These are phyloP conservation scores for Microdochium nivale DNA, from an alignment of 2,329 filamentous ascomycete genomes.

Conservation along the genomic window DNA sequence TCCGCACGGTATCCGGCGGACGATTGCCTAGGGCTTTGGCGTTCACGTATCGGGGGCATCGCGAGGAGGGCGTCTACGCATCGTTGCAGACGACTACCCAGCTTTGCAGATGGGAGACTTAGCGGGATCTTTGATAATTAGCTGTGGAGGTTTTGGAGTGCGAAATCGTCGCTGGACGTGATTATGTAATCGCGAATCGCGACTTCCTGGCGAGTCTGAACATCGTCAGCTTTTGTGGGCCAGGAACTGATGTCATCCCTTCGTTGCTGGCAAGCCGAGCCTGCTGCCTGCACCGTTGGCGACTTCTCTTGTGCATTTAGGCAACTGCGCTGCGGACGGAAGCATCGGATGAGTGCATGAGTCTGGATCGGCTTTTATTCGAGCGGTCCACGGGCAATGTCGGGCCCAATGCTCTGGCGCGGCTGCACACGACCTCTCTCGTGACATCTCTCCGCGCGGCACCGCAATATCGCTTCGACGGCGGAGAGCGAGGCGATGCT, in stretches of 20 bases:
- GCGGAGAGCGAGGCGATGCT: conserved; percentile 35
- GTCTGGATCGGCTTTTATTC: conserved; percentile 70
- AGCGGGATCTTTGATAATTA: no score
- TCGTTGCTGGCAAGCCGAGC: no score
- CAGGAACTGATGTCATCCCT: no score
- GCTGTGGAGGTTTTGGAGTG: no score
- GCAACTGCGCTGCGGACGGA: background rate
- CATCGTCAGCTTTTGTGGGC: no score
- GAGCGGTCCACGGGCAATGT: conserved; percentile 66
- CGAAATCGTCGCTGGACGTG: no score
- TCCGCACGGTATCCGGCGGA: background rate
- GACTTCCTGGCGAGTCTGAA: no score
- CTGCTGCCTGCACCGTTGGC: no score
- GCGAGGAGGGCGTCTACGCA: background rate
- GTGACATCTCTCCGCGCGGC: conserved; percentile 61
- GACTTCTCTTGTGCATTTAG: no score
- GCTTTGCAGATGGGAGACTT: no score
- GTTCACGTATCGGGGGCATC: background rate
- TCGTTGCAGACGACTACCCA: no score
- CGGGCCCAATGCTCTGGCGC: conserved; percentile 53
- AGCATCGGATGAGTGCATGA: conserved; percentile 54
- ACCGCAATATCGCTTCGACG: conserved; percentile 62
- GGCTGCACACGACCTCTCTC: conserved; percentile 56
- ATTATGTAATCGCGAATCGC: no score
- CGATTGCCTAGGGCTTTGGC: background rate